Conservation (phyloP, 202 grass and related monocot genomes). For the Musa balbisiana region DNA sequence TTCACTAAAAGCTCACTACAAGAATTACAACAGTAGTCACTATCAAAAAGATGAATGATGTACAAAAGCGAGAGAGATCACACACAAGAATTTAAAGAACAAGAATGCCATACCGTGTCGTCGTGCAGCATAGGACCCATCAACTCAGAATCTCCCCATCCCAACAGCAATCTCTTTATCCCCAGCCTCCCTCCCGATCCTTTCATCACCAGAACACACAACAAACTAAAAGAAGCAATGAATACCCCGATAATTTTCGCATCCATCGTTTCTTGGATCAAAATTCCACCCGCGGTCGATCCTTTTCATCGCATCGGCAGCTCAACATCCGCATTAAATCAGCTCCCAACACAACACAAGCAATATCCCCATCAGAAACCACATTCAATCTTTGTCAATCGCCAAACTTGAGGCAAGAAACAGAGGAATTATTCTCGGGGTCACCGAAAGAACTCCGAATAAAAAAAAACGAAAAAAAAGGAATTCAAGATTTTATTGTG, state of each 20-base stretch:
- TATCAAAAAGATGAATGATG: background rate
- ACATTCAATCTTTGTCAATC: background rate
- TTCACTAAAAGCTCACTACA: background rate
- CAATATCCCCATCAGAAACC: background rate
- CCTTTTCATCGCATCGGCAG: background rate
- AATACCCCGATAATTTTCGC: background rate
- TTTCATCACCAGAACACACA: constrained; percentile 4
- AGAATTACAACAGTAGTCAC: background rate
- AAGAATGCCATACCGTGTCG: background rate
- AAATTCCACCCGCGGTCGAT: background rate
- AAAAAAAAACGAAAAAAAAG: no score
- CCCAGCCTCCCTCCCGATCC: background rate
- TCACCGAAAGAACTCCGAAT: no score
- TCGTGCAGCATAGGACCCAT: background rate
- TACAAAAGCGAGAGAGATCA: background rate
- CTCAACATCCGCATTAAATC: constrained; percentile 1
- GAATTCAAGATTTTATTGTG: background rate
- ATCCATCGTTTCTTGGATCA: background rate
- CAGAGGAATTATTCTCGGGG: background rate
- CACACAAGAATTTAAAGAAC: background rate
- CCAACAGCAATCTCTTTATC: background rate
- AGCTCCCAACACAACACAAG: background rate
- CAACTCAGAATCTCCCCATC: background rate
- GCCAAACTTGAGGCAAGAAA: no score
- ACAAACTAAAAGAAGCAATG: background rate